Percentiles rank a stretch among this genome's conserved stretches.
Conservation (phyloP, 2,329 filamentous ascomycete genomes). For the Penicillium sp. region DNA sequence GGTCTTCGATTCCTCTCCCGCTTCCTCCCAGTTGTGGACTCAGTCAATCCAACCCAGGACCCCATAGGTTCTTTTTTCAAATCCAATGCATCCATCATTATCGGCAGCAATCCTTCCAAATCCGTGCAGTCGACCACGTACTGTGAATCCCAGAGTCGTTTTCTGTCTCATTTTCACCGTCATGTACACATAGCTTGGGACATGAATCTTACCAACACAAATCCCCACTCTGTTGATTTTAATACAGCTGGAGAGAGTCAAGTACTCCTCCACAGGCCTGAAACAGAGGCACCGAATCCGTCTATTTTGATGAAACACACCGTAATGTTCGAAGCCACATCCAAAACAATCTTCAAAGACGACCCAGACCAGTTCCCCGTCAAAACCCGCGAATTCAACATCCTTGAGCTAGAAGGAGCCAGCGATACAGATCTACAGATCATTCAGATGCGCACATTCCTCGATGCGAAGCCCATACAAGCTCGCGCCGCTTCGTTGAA, state of each 20-base stretch:
- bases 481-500: constrained; percentile 15
- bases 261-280: neutral
- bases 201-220: constrained; percentile 10
- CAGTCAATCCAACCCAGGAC: constrained; percentile 6
- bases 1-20: constrained; percentile 21
- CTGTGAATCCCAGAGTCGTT: constrained; percentile 17
- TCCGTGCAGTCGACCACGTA: constrained; percentile 9
- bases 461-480: constrained; percentile 22
- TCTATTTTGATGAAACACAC: constrained; percentile 3
- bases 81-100: constrained; percentile 14
- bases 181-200: constrained; percentile 23
- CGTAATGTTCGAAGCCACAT: constrained; percentile 25
- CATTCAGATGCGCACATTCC: constrained; percentile 20
- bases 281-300: neutral
- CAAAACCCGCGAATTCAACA: constrained; percentile 20
- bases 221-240: neutral
- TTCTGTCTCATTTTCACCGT: constrained; percentile 17
- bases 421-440: constrained; percentile 11
- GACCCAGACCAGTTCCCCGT: constrained; percentile 24
- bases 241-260: neutral
- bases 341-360: constrained; percentile 16
- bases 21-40: constrained; percentile 22
- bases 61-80: constrained; percentile 16
- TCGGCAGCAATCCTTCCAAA: constrained; percentile 19
- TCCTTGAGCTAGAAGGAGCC: constrained; percentile 16